Percentiles rank a stretch among this genome's conserved stretches.
Conservation (phyloP, 768 basidiomycete genomes). For the Naganishia vaughanmartiniae region DNA sequence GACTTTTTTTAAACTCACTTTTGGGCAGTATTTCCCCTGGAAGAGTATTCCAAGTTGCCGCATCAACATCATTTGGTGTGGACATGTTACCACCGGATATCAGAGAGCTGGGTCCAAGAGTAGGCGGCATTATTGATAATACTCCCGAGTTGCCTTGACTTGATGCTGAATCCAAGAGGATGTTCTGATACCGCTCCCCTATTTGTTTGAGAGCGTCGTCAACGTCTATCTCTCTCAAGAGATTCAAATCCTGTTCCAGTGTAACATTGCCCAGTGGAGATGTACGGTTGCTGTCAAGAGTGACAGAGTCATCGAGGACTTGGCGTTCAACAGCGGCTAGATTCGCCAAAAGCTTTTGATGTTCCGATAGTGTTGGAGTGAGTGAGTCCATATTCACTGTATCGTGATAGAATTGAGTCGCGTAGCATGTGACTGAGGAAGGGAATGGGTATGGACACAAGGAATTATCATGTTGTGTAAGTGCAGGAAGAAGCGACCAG, state of each 20-base stretch:
- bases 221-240: background rate
- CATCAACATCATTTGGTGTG: background rate
- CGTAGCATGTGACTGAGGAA: too few species aligned
- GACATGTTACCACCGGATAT: background rate
- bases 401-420: too few species aligned
- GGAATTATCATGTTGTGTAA: too few species aligned
- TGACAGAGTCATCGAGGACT: background rate
- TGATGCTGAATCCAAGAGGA: constrained; percentile 22
- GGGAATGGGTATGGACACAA: too few species aligned
- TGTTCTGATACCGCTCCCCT: background rate
- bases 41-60: background rate
- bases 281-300: background rate
- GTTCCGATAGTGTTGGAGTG: background rate
- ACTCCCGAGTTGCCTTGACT: constrained; percentile 31
- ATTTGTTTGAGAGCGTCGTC: background rate
- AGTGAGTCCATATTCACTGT: background rate
- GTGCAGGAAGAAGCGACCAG: too few species aligned
- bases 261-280: background rate
- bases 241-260: background rate
- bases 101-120: background rate
- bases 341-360: background rate
- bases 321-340: background rate
- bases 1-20: background rate
- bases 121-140: constrained; percentile 7
- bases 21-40: background rate